Evolutionary conservation across 176 grass and related monocot species (phyloP).

Genomic region (Tillandsia leiboldiana): DNA sequence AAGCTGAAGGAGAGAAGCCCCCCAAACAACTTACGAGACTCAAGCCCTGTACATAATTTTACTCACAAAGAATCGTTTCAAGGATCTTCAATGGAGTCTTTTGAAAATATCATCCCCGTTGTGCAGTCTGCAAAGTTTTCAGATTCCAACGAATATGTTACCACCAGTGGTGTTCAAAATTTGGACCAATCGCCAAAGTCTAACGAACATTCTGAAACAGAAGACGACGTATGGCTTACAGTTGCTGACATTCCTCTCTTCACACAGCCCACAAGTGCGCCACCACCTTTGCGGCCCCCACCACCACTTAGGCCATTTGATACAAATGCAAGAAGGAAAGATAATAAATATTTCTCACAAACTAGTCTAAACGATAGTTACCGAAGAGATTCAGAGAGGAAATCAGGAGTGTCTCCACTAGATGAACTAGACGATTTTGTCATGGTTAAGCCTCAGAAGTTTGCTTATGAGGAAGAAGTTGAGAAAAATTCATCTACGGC

Average conservation of each 20-base stretch:
- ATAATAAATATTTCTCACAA: constrained; percentile 19
- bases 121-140: constrained; percentile 45
- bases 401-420: constrained; percentile 39
- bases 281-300: constrained; percentile 68
- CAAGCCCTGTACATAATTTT: constrained; percentile 37
- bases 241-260: constrained; percentile 94
- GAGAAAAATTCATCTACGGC: constrained; percentile 48
- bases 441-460: constrained; percentile 40
- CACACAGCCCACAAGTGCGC: constrained; percentile 71
- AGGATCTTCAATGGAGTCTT: constrained; percentile 38
- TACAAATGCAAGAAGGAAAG: constrained; percentile 30
- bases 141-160: constrained; percentile 20
- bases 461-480: constrained; percentile 51
- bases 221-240: constrained; percentile 87
- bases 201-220: constrained; percentile 42
- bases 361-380: constrained; percentile 42
- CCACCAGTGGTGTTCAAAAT: constrained; percentile 26
- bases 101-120: constrained; percentile 32
- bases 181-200: constrained; percentile 52
- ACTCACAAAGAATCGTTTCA: constrained; percentile 31
- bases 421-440: constrained; percentile 66
- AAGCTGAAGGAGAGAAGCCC: constrained; percentile 31
- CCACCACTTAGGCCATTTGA: constrained; percentile 38
- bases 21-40: constrained; percentile 25
- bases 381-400: constrained; percentile 38